phyloP scores from a whole-genome alignment of 78 protist genomes.

The Dictyostelium intermedium region DNA sequence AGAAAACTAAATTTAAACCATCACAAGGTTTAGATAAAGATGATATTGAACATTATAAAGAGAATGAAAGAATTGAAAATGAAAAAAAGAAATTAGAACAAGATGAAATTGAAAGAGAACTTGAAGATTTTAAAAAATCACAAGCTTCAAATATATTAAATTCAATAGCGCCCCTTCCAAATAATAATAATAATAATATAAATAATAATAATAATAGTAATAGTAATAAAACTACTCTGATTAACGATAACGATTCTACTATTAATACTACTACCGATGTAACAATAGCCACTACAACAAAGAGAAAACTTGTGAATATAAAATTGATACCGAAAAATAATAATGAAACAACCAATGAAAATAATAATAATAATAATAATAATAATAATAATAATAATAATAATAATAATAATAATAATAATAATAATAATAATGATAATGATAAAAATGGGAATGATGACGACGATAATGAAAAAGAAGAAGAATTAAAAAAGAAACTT shows the following conservation, averaged over 20 bases:
- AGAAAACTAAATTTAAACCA: constrained; percentile 47
- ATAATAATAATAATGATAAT: not conserved
- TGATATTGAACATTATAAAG: constrained; percentile 61
- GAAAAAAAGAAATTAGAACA: constrained; percentile 37
- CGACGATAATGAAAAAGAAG: not conserved
- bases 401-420: not conserved
- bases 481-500: not conserved
- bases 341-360: not conserved
- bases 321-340: not conserved
- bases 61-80: constrained; percentile 13
- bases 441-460: not conserved
- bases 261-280: not conserved
- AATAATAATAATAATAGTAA: not conserved
- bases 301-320: constrained; percentile 22
- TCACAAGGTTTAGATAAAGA: constrained; percentile 59
- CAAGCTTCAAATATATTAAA: constrained; percentile 5
- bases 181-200: not conserved
- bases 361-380: not conserved
- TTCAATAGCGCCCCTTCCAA: not conserved
- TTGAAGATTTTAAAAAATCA: constrained; percentile 14
- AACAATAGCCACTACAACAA: not conserved
- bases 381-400: not conserved
- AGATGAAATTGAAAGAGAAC: constrained; percentile 43
- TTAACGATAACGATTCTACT: not conserved
- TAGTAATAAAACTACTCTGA: not conserved